These are phyloP conservation scores for Naganishia albida DNA, from an alignment of 1,284 basidiomycete species.

Conservation along the genomic window DNA sequence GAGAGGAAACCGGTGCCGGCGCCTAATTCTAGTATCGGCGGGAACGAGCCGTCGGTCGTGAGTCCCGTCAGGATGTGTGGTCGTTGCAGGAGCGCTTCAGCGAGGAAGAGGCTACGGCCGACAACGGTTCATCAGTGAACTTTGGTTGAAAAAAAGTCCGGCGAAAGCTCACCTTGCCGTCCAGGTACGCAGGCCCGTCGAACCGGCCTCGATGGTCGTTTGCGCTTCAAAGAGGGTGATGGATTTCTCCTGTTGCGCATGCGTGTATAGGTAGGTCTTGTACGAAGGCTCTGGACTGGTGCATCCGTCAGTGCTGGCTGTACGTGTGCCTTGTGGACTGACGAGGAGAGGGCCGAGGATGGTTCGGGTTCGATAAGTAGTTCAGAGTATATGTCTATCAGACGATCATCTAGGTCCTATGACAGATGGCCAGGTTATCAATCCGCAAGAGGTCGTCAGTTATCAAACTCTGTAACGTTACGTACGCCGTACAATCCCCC, in stretches of 20 bases:
- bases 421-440: too few relatives aligned
- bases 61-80: neutral
- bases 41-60: neutral
- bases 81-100: slow-evolving; percentile 32
- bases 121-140: too few relatives aligned
- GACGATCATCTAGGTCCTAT: slow-evolving; percentile 34
- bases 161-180: slow-evolving; percentile 36
- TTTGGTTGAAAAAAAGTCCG: too few relatives aligned
- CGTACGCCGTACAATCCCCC: neutral
- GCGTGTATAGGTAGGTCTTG: slow-evolving; percentile 52
- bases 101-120: slow-evolving; percentile 41
- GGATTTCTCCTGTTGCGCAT: slow-evolving; percentile 30
- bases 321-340: neutral
- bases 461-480: neutral
- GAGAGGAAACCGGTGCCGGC: slow-evolving; percentile 53
- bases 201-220: slow-evolving; percentile 52
- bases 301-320: neutral
- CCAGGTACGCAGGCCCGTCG: slow-evolving; percentile 55
- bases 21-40: slow-evolving; percentile 48
- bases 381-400: slow-evolving; percentile 29
- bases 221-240: slow-evolving; percentile 54
- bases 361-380: slow-evolving; percentile 5
- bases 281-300: slow-evolving; percentile 46
- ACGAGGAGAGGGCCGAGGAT: neutral
- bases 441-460: neutral